phyloP scores from a whole-genome alignment of 2,329 filamentous ascomycete genomes.

The Escovopsis weberi region DNA sequence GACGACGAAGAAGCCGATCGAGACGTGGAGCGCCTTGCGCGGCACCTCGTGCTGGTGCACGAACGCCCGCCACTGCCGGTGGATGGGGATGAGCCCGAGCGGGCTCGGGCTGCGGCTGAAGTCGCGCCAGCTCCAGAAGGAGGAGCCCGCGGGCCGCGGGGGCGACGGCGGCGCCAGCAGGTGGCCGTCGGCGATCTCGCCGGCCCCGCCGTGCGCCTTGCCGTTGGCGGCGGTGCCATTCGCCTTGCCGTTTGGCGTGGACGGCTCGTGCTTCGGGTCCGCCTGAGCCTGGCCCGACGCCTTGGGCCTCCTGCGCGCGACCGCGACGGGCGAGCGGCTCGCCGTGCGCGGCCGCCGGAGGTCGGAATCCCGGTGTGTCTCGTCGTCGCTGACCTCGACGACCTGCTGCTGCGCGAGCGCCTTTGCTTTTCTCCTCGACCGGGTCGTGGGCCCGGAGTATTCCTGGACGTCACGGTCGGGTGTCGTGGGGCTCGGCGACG shows the following conservation, averaged over 20 bases:
- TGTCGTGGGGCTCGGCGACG: conserved; percentile 67
- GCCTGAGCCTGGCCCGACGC: conserved; percentile 25
- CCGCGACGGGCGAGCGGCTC: conserved; percentile 53
- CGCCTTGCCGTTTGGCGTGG: conserved; percentile 15
- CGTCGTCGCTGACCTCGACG: conserved; percentile 40
- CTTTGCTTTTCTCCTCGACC: conserved; percentile 51
- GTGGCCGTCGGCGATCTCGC: conserved; percentile 41
- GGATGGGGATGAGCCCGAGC: conserved; percentile 86
- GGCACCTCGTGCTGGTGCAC: conserved; percentile 96
- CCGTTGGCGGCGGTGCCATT: background rate
- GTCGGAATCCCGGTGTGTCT: conserved; percentile 27
- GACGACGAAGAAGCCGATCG: conserved; percentile 87
- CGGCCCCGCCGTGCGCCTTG: background rate
- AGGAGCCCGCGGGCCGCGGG: conserved; percentile 40
- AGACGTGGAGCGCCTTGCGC: conserved; percentile 83
- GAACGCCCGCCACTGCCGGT: conserved; percentile 79
- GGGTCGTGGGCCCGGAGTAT: conserved; percentile 61
- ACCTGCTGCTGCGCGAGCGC: conserved; percentile 41
- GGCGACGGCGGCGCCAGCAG: conserved; percentile 33
- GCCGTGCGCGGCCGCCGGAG: conserved; percentile 51
- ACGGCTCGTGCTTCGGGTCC: conserved; percentile 11
- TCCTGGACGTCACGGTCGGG: conserved; percentile 19
- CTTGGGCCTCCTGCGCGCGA: conserved; percentile 33
- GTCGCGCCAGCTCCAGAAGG: conserved; percentile 67
- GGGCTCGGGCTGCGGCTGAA: conserved; percentile 87